Evolutionary conservation across 1,284 basidiomycete species (phyloP).

Genomic region (Irpex sp.): DNA sequence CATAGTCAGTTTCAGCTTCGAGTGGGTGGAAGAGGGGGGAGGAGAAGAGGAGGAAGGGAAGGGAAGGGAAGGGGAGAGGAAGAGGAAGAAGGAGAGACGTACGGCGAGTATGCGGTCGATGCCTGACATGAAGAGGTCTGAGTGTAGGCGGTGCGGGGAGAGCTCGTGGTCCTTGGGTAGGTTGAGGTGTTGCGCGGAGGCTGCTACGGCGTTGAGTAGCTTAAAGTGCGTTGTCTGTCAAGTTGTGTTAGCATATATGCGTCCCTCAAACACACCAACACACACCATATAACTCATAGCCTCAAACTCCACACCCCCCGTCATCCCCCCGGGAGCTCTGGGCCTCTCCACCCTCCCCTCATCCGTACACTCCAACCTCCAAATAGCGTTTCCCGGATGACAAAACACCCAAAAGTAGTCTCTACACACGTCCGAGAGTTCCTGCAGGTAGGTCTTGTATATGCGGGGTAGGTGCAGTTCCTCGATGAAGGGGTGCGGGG

Average conservation of each 20-base stretch:
- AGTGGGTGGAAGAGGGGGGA: not conserved
- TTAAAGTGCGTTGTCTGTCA: conserved; percentile 79
- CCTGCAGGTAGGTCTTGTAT: conserved; percentile 89
- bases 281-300: conserved; percentile 93
- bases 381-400: conserved; percentile 89
- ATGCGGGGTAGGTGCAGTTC: conserved; percentile 79
- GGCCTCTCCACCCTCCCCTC: conserved; percentile 85
- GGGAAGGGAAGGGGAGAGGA: conserved; percentile 24
- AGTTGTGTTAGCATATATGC: too few relatives aligned
- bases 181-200: conserved; percentile 58
- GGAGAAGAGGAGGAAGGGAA: conserved; percentile 26
- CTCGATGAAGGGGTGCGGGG: conserved; percentile 88
- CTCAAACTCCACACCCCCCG: conserved; percentile 97
- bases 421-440: conserved; percentile 85
- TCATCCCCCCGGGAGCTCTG: conserved; percentile 95
- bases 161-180: conserved; percentile 63
- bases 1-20: not conserved
- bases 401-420: conserved; percentile 99
- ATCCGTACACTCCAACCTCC: conserved; percentile 81
- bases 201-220: conserved; percentile 76
- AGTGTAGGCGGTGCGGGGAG: conserved; percentile 79
- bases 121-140: conserved; percentile 83
- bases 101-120: conserved; percentile 81
- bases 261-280: conserved; percentile 49
- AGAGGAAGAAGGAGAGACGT: conserved; percentile 16